Percentiles rank a stretch among this genome's conserved stretches.
phyloP scores from a whole-genome alignment of 495 filamentous ascomycete genomes.

The Neurospora sublineolata region DNA sequence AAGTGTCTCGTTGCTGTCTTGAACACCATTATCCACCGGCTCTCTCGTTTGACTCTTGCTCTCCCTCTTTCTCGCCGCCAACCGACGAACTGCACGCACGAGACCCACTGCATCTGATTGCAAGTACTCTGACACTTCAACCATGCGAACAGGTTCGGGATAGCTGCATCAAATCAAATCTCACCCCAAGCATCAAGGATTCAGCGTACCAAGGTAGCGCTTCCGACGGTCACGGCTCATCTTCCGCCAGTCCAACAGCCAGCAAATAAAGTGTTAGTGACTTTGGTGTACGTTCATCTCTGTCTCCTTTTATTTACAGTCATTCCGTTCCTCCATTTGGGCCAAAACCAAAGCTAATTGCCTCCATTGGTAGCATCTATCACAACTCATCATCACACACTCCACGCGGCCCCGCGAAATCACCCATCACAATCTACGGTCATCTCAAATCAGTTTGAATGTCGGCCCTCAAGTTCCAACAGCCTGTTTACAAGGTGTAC shows the following conservation, averaged over 20 bases:
- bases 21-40: constrained; percentile 1
- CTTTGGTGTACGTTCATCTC: background rate
- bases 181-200: constrained; percentile 7
- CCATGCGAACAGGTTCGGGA: constrained; percentile 41
- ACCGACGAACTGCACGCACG: constrained; percentile 25
- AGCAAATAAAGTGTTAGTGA: background rate
- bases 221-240: constrained; percentile 13
- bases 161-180: constrained; percentile 35
- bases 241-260: background rate
- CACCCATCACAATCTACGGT: background rate
- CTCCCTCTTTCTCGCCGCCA: constrained; percentile 12
- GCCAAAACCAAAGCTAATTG: background rate
- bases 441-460: constrained; percentile 32
- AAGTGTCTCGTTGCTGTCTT: constrained; percentile 22
- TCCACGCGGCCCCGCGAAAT: background rate
- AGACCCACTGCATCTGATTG: constrained; percentile 30
- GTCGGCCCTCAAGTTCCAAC: constrained; percentile 38
- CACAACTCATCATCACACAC: background rate
- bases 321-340: background rate
- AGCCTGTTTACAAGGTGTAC: constrained; percentile 39
- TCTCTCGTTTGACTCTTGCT: background rate
- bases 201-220: background rate
- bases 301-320: background rate
- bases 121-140: constrained; percentile 24
- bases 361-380: background rate